phyloP scores from a whole-genome alignment of 2,329 filamentous ascomycete genomes.

The Diaporthe capsici region DNA sequence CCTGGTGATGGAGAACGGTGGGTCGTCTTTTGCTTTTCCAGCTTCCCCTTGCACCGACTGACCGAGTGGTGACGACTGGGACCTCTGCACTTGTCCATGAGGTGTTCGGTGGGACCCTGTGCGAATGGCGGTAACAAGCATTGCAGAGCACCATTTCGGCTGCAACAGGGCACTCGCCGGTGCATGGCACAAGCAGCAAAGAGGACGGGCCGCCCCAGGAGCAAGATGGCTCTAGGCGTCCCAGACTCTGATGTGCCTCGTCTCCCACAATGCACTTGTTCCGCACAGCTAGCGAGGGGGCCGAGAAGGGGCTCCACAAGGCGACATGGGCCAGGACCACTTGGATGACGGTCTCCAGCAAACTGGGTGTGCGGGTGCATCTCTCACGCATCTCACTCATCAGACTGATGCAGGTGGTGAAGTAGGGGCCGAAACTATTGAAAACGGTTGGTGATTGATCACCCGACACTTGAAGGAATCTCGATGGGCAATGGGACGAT shows the following conservation, averaged over 20 bases:
- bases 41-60: constrained; percentile 34
- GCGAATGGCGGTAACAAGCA: constrained; percentile 33
- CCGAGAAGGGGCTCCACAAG: constrained; percentile 40
- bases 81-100: constrained; percentile 35
- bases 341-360: constrained; percentile 41
- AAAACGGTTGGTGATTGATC: constrained; percentile 38
- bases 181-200: constrained; percentile 20
- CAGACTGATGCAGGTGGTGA: constrained; percentile 42
- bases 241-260: constrained; percentile 8
- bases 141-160: constrained; percentile 19
- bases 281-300: constrained; percentile 38
- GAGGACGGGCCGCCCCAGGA: constrained; percentile 3
- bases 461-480: constrained; percentile 37
- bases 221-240: constrained; percentile 33
- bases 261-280: constrained; percentile 39
- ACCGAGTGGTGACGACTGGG: constrained; percentile 36
- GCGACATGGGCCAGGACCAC: constrained; percentile 39
- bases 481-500: constrained; percentile 33
- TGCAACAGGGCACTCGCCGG: constrained; percentile 30
- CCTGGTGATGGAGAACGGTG: constrained; percentile 42
- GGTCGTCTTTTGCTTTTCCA: constrained; percentile 37
- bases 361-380: constrained; percentile 40
- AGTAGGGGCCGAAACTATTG: constrained; percentile 41
- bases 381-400: constrained; percentile 42
- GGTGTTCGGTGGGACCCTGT: constrained; percentile 20